phyloP scores from a whole-genome alignment of 495 filamentous ascomycete genomes.

The Talaromyces adpressus region DNA sequence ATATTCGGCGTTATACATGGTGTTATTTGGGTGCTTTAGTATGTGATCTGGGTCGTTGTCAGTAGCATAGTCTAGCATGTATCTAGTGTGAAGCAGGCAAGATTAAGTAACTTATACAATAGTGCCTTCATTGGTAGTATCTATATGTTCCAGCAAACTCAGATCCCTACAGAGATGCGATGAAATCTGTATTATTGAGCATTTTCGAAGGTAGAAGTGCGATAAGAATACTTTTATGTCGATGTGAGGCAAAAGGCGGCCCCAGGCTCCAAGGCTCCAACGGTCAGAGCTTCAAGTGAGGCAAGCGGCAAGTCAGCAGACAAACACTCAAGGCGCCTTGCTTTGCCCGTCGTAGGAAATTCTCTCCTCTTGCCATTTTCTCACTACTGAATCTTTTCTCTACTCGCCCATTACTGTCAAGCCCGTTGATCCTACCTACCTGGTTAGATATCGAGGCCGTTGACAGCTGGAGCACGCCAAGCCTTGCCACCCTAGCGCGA shows the following conservation, averaged over 20 bases:
- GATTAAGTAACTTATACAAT: neutral
- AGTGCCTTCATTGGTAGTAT: neutral
- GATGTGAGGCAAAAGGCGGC: neutral
- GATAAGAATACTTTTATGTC: neutral
- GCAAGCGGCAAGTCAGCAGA: neutral
- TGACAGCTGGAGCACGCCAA: neutral
- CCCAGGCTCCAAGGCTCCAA: neutral
- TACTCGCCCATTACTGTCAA: neutral
- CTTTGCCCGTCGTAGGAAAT: neutral
- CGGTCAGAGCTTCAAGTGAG: neutral
- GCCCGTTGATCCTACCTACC: neutral
- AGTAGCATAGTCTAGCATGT: neutral
- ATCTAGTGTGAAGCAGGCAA: neutral
- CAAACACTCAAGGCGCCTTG: neutral
- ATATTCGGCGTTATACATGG: slow-evolving; percentile 13
- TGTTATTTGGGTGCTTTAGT: neutral
- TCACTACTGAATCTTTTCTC: neutral
- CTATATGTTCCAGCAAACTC: too few species aligned
- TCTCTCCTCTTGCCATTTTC: neutral
- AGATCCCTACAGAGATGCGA: too few species aligned
- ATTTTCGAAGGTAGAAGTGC: neutral
- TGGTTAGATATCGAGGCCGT: neutral
- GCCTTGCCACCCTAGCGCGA: neutral
- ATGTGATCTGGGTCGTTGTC: neutral
- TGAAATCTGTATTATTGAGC: too few species aligned